phyloP scores from a whole-genome alignment of 257 asterid genomes.

The Verbascum thapsus region DNA sequence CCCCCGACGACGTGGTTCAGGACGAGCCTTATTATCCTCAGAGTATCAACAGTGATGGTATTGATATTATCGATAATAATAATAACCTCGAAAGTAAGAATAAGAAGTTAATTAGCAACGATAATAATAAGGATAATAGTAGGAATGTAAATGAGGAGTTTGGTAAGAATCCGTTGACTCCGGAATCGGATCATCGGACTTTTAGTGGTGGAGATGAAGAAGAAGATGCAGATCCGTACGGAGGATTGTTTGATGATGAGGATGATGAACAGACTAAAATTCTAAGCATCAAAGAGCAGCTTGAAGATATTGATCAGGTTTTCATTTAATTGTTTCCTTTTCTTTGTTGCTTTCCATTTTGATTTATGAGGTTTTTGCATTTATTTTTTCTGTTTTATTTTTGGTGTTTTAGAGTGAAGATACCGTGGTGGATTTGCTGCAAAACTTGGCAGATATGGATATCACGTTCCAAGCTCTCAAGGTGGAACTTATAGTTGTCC shows the following conservation, averaged over 20 bases:
- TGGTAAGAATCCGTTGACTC: constrained; percentile 64
- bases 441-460: constrained; percentile 69
- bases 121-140: constrained; percentile 1
- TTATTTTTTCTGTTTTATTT: neutral
- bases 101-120: constrained; percentile 15
- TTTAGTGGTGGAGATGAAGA: constrained; percentile 49
- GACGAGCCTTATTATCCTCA: constrained; percentile 34
- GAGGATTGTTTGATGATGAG: constrained; percentile 60
- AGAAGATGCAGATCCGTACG: constrained; percentile 61
- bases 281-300: constrained; percentile 62
- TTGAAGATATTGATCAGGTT: constrained; percentile 72
- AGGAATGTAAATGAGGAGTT: constrained; percentile 31
- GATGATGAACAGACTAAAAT: constrained; percentile 69
- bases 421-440: constrained; percentile 56
- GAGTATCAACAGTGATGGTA: constrained; percentile 24
- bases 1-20: constrained; percentile 25
- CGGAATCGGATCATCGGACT: constrained; percentile 55
- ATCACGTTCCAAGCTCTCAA: constrained; percentile 64
- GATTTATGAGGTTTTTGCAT: neutral
- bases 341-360: neutral
- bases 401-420: constrained; percentile 48
- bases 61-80: constrained; percentile 13
- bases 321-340: neutral
- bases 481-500: constrained; percentile 31
- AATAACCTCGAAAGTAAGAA: neutral